Base-by-base conservation (phyloP, 306 rosid species). In the Quercus bicolor region DNA sequence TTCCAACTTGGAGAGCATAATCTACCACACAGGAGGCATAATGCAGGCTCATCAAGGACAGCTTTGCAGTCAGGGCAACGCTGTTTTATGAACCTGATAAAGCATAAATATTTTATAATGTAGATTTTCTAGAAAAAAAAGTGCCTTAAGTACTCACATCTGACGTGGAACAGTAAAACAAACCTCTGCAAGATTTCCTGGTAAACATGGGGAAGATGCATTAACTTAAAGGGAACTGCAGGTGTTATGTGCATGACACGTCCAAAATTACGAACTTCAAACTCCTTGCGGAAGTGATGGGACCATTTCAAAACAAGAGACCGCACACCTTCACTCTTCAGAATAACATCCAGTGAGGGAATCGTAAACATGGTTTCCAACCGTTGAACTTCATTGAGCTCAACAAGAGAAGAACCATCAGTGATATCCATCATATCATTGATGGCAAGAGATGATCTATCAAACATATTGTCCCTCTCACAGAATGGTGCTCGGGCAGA, bases 141-240 rank as follows among this genome's bases (percentile, higher is more conserved):
- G 20, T 55, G 57, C 12, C 34, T 34, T 16, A 33, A 28, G 56
- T 75, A 29, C 64, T 23, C 53, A 70, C 43, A 33, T 45, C 28
- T 34, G 4, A 72, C 19, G 48, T 76, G 79, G 65, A 79, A 29
- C 51, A 68, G 23, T 48, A 68, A 21, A 84, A 70, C 75, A 82
- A 26, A 96, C 99, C 98, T 89, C 92, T 86, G 98, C 94, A 96
- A 86, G 73, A 93, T 87, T 80, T 93, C 96, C 61, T 93, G 99
- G 85, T 96, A 96, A 74, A 96, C 84, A 75, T 76, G 85, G 28
- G 99, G 99, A 69, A 96, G 86, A 75, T 76, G 85, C 97, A 96
- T 89, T 70, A 96, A 87, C 80, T 86, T 90, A 86, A 96, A 96
- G 23, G 99, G 97, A 79, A 87, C 92, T 77, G 90, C 91, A 77